phyloP scores from a whole-genome alignment of 345 rosid genomes.

The Balakata baccata region DNA sequence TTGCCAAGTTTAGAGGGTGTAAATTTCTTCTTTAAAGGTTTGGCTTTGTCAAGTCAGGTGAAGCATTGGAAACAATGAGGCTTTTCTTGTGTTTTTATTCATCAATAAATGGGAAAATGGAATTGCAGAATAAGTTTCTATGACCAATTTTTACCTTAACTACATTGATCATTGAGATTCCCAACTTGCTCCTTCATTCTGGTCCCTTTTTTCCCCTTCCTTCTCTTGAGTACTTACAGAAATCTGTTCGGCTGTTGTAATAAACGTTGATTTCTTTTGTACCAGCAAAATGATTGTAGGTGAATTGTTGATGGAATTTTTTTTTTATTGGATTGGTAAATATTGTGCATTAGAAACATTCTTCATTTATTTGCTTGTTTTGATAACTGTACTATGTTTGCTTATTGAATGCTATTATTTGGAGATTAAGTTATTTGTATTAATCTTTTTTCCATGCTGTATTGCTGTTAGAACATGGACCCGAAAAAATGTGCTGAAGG shows the following conservation, averaged over 20 bases:
- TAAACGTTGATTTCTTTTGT: background rate
- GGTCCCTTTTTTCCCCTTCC: background rate
- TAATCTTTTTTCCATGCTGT: background rate
- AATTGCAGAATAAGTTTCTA: background rate
- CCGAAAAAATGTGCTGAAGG: constrained; percentile 13
- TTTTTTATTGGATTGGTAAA: too few relatives aligned
- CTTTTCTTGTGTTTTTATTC: background rate
- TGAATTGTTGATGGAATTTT: too few relatives aligned
- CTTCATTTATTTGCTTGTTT: background rate
- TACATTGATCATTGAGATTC: too few relatives aligned
- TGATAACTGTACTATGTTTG: background rate
- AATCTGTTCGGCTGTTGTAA: background rate
- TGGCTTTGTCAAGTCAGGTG: too few relatives aligned
- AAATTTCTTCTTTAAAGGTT: too few relatives aligned
- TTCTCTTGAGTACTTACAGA: background rate
- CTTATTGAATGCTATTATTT: background rate
- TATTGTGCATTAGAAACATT: too few relatives aligned
- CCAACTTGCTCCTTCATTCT: too few relatives aligned
- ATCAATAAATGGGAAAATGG: background rate
- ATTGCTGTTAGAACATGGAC: constrained; percentile 25
- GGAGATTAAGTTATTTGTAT: background rate
- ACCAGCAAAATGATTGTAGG: too few relatives aligned
- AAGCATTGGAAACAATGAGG: too few relatives aligned
- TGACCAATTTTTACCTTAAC: background rate
- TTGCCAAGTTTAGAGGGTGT: too few relatives aligned